A percentile compares a stretch with the other conserved stretches of the same genome.
phyloP scores from a whole-genome alignment of 2,329 filamentous ascomycete genomes.

The Verticillium nonalfalfae region DNA sequence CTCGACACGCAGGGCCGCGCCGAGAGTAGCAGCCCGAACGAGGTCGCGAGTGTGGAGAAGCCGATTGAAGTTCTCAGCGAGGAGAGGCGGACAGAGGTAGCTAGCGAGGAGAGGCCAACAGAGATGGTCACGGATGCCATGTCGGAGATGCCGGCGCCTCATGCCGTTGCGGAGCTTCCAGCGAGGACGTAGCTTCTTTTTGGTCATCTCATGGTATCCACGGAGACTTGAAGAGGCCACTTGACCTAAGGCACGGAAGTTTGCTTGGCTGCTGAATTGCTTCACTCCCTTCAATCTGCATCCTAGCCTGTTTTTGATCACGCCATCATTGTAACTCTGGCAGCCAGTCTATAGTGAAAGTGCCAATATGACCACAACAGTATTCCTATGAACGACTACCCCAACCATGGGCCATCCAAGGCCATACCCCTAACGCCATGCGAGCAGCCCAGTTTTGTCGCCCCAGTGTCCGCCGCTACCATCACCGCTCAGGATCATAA shows the following conservation, averaged over 20 bases:
- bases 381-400: background rate
- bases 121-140: background rate
- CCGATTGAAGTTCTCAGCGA: background rate
- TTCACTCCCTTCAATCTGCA: too few species aligned
- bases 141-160: background rate
- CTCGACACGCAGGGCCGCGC: background rate
- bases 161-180: background rate
- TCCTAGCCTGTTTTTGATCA: too few species aligned
- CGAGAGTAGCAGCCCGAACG: background rate
- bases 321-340: too few species aligned
- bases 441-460: background rate
- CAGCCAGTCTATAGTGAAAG: too few species aligned
- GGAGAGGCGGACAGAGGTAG: background rate
- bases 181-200: background rate
- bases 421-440: background rate
- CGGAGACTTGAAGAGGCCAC: too few species aligned
- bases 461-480: constrained; percentile 4
- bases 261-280: too few species aligned
- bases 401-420: background rate
- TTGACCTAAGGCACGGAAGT: too few species aligned
- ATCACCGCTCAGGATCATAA: constrained; percentile 47
- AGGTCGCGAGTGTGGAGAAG: background rate
- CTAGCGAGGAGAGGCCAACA: background rate
- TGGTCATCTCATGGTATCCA: too few species aligned
- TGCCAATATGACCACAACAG: background rate